phyloP scores from a whole-genome alignment of 805 yeast genomes.

The Metschnikowia picachoensis region DNA sequence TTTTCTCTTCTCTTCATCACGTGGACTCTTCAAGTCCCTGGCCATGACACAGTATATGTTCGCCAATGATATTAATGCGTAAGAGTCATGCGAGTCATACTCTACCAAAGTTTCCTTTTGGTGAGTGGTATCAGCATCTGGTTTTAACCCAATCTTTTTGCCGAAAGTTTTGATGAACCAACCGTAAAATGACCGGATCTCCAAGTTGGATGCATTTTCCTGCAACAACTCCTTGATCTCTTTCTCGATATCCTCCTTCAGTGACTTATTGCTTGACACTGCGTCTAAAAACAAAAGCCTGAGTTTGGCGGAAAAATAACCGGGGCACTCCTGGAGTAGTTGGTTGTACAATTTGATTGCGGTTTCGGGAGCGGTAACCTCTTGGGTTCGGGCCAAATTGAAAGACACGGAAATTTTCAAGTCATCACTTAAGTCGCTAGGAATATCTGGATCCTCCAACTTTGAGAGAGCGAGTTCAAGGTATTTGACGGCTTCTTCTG shows the following conservation, averaged over 20 bases:
- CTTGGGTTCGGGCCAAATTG: slow-evolving; percentile 76
- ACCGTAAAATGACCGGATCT: slow-evolving; percentile 85
- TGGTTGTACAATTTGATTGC: slow-evolving; percentile 49
- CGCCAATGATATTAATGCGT: slow-evolving; percentile 86
- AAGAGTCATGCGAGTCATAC: slow-evolving; percentile 81
- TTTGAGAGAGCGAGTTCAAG: slow-evolving; percentile 50
- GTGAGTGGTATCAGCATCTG: slow-evolving; percentile 67
- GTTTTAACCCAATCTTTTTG: slow-evolving; percentile 43
- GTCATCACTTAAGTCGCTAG: slow-evolving; percentile 40
- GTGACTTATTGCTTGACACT: slow-evolving; percentile 33
- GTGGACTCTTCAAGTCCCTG: slow-evolving; percentile 61
- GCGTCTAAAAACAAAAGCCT: slow-evolving; percentile 63
- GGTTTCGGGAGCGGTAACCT: slow-evolving; percentile 34
- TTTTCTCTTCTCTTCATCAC: slow-evolving; percentile 50
- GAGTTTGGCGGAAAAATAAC: slow-evolving; percentile 69
- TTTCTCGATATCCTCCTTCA: slow-evolving; percentile 45
- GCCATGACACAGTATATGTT: slow-evolving; percentile 83
- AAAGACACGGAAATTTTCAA: slow-evolving; percentile 38
- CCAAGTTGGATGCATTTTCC: slow-evolving; percentile 58
- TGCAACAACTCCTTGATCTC: slow-evolving; percentile 55
- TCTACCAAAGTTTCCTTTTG: slow-evolving; percentile 82
- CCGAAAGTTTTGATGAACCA: slow-evolving; percentile 76
- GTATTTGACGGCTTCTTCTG: slow-evolving; percentile 51
- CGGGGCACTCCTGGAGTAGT: slow-evolving; percentile 59
- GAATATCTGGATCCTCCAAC: slow-evolving; percentile 24